These are phyloP conservation scores for Penicillium lividum DNA, from an alignment of 495 filamentous ascomycete genomes.

Conservation along the genomic window DNA sequence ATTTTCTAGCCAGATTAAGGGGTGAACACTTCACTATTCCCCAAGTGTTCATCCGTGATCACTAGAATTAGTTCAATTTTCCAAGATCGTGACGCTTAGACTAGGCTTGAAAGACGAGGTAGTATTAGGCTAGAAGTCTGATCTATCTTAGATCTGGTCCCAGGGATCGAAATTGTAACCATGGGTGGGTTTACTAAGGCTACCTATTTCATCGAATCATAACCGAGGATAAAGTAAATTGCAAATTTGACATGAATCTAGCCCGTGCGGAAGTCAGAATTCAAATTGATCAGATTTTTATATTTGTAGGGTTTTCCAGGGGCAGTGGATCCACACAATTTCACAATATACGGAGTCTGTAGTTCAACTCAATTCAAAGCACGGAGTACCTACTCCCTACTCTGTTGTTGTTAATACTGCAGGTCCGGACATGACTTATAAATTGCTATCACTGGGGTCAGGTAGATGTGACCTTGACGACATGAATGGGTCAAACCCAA, in stretches of 20 bases:
- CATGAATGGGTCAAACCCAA: not conserved
- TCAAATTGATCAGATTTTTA: no score
- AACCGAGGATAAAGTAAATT: not conserved
- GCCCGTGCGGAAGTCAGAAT: no score
- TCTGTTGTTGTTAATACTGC: no score
- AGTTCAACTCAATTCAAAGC: no score
- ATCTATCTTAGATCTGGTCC: not conserved
- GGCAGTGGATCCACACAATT: not conserved
- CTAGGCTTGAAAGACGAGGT: not conserved
- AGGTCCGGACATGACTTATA: no score
- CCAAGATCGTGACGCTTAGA: no score
- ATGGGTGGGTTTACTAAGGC: not conserved
- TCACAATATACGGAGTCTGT: not conserved
- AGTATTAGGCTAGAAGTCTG: not conserved
- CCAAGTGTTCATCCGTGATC: no score
- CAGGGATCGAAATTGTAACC: not conserved
- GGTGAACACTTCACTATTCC: no score
- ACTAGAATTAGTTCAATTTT: no score
- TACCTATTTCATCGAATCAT: no score
- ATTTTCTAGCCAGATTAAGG: no score
- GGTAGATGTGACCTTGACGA: not conserved
- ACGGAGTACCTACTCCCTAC: no score
- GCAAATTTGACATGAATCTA: not conserved
- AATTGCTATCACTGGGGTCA: not conserved
- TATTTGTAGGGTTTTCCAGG: not conserved